These are phyloP conservation scores for Leccinum proliferum DNA, from an alignment of 1,284 basidiomycete species.

Conservation along the genomic window DNA sequence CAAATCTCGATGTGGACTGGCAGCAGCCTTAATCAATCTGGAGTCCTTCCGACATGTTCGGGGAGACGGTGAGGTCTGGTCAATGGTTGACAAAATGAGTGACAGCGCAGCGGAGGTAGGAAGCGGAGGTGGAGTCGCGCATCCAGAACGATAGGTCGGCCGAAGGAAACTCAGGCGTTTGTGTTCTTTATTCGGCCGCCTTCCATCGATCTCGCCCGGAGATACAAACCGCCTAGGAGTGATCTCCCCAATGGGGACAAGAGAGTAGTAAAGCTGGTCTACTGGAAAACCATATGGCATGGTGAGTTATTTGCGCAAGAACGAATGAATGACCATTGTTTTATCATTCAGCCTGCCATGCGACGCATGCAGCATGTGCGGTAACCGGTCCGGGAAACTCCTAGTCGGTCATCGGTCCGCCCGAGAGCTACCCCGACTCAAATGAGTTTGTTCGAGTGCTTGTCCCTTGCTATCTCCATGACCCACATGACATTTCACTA, in stretches of 20 bases:
- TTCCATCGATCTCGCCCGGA: not conserved
- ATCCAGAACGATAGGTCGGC: not conserved
- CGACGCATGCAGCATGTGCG: not conserved
- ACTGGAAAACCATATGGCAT: not conserved
- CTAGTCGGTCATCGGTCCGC: slow-evolving; percentile 2
- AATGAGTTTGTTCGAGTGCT: not conserved
- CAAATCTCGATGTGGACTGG: not conserved
- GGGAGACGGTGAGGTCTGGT: not conserved
- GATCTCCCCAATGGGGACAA: not conserved
- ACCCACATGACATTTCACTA: not conserved
- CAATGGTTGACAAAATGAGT: not conserved
- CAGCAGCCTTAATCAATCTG: not conserved
- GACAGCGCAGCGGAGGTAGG: not conserved
- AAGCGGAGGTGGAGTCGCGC: not conserved
- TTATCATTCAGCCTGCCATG: not conserved
- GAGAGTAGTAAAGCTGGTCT: not conserved
- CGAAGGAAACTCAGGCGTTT: not conserved
- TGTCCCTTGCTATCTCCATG: not conserved
- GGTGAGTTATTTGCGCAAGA: not conserved
- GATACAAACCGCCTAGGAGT: not conserved
- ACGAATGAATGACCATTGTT: not conserved
- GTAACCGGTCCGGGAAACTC: slow-evolving; percentile 5
- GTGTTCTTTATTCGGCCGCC: not conserved
- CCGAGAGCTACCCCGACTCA: not conserved
- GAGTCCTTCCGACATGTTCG: not conserved